A percentile compares a stretch with the other conserved stretches of the same genome.
Conservation (phyloP, 2,329 filamentous ascomycete genomes). For the Phialophora macrospora region DNA sequence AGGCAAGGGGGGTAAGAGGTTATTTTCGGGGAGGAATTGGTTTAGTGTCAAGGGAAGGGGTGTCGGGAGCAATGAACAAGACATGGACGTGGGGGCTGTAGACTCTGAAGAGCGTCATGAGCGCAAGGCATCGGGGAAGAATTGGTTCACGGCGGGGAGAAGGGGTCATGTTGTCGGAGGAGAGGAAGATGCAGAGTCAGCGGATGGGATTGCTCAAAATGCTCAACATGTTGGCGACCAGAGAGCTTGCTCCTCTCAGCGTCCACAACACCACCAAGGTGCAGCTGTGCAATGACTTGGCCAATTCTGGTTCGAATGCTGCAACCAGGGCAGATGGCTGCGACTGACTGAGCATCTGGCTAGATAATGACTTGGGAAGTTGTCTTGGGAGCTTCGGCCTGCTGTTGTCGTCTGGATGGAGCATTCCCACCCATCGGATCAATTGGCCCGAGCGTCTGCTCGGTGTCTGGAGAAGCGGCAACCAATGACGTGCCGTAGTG, state of each 20-base stretch:
- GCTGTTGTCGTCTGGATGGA: background rate
- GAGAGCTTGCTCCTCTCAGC: background rate
- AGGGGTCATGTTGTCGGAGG: background rate
- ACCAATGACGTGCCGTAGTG: constrained; percentile 30
- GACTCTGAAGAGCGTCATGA: background rate
- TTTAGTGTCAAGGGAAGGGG: background rate
- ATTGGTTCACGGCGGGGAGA: background rate
- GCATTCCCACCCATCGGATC: background rate
- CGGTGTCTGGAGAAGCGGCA: constrained; percentile 2
- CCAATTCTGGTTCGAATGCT: background rate
- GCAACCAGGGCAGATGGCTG: background rate
- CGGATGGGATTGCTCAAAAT: background rate
- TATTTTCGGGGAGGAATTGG: constrained; percentile 11
- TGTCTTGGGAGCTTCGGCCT: background rate
- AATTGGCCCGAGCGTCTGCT: constrained; percentile 3
- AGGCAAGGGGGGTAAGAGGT: constrained; percentile 1
- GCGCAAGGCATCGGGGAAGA: background rate
- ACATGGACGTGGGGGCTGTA: background rate
- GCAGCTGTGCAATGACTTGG: background rate
- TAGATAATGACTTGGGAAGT: background rate
- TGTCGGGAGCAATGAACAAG: background rate
- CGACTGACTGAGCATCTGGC: background rate
- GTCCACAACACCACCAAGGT: background rate
- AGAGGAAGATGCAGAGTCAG: constrained; percentile 3
- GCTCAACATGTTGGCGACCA: background rate